A percentile compares a stretch with the other conserved stretches of the same genome.
Evolutionary conservation across 345 rosid species (phyloP).

Genomic region (Eucalyptus tenuipes): DNA sequence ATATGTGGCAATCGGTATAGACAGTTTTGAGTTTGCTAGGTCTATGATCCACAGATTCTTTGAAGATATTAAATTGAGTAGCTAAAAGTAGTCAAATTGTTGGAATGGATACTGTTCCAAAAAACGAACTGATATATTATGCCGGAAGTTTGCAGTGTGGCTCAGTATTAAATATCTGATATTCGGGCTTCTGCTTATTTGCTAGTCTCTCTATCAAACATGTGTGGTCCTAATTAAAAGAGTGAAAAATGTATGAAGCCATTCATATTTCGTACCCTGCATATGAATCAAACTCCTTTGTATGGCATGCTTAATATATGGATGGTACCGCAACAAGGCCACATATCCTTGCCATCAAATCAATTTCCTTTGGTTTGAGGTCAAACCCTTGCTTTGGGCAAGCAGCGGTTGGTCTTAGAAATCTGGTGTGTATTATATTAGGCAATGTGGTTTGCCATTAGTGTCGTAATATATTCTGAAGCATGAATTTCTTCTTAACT

Average conservation of each 20-base stretch:
- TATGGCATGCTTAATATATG: background rate
- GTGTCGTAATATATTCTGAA: rapidly evolving
- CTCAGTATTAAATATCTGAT: rapidly evolving
- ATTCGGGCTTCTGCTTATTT: rapidly evolving
- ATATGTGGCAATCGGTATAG: background rate
- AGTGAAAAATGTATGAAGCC: background rate
- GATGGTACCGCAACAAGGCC: background rate
- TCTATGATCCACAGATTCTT: background rate
- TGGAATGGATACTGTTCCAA: background rate
- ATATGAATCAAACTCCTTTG: background rate
- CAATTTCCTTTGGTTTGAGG: background rate
- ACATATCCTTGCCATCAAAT: rapidly evolving
- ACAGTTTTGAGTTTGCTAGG: background rate
- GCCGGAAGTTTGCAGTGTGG: background rate
- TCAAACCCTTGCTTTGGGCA: background rate
- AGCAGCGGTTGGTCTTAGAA: background rate
- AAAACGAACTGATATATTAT: background rate
- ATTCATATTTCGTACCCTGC: background rate
- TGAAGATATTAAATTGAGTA: background rate
- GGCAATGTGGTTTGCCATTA: background rate
- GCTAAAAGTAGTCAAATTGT: background rate
- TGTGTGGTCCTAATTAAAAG: rapidly evolving
- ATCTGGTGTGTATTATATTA: background rate
- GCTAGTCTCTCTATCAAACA: background rate
- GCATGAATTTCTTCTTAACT: background rate